Percentiles rank a stretch among this genome's conserved stretches.
Conservation (phyloP, 2,329 filamentous ascomycete species). For the Biscogniauxia marginata region DNA sequence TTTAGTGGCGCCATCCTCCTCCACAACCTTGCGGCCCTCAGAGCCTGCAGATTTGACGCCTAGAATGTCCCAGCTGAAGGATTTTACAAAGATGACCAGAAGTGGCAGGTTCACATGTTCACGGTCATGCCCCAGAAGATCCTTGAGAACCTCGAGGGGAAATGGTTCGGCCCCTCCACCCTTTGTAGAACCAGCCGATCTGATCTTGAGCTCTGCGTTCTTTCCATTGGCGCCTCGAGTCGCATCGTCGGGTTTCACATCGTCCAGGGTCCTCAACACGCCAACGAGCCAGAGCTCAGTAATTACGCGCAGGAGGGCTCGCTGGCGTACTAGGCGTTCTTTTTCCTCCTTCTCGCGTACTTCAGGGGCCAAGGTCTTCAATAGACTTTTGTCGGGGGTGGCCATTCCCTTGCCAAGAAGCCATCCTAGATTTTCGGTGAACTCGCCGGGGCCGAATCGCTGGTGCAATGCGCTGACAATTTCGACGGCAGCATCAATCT, state of each 20-base stretch:
- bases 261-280: slow-evolving; percentile 76
- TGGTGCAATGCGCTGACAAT: slow-evolving; percentile 95
- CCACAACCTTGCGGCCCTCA: slow-evolving; percentile 80
- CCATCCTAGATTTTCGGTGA: slow-evolving; percentile 91
- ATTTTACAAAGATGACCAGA: slow-evolving; percentile 92
- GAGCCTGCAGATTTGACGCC: slow-evolving; percentile 70
- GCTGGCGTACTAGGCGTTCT: slow-evolving; percentile 82
- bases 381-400: slow-evolving; percentile 78
- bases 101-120: slow-evolving; percentile 90
- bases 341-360: slow-evolving; percentile 94
- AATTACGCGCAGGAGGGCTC: slow-evolving; percentile 81
- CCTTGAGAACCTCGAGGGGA: slow-evolving; percentile 95
- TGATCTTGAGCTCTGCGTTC: slow-evolving; percentile 57
- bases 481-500: slow-evolving; percentile 88
- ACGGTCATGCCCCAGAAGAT: slow-evolving; percentile 87
- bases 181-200: slow-evolving; percentile 53
- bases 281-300: slow-evolving; percentile 96
- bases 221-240: slow-evolving; percentile 63
- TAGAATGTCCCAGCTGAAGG: slow-evolving; percentile 92
- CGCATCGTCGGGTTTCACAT: slow-evolving; percentile 63
- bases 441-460: slow-evolving; percentile 85
- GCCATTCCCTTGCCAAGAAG: slow-evolving; percentile 86
- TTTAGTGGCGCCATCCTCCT: slow-evolving; percentile 72
- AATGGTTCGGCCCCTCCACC: slow-evolving; percentile 81
- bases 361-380: slow-evolving; percentile 78